A percentile compares a stretch with the other conserved stretches of the same genome.
Evolutionary conservation across 2,329 filamentous ascomycete species (phyloP).

Genomic region (Fusarium gaditjirri): DNA sequence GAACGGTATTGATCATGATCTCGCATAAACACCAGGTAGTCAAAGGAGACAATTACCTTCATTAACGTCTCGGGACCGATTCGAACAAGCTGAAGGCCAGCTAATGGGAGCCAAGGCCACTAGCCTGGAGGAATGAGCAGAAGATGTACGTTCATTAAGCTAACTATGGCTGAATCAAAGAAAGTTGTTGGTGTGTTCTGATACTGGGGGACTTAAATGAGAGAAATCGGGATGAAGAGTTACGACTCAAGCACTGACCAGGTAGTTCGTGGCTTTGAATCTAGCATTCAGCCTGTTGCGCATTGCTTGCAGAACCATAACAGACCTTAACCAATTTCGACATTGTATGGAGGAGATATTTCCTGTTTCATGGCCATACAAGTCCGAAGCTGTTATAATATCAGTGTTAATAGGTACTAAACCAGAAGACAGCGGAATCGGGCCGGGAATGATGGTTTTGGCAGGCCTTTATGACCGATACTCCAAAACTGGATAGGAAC

Average conservation of each 20-base stretch:
- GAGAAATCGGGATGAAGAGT: not conserved
- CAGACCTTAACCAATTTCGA: not conserved
- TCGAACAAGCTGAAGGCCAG: not conserved
- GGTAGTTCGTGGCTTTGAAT: not conserved
- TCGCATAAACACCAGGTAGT: not conserved
- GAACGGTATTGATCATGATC: not conserved
- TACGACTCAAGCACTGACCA: not conserved
- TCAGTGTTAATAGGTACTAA: not conserved
- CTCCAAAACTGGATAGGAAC: not conserved
- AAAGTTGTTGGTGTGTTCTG: not conserved
- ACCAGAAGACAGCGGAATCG: slow-evolving; percentile 10
- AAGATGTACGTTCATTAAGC: not conserved
- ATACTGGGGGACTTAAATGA: not conserved
- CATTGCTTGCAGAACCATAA: not conserved
- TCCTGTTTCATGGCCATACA: not conserved
- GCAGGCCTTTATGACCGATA: not conserved
- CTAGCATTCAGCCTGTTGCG: not conserved
- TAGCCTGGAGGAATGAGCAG: not conserved
- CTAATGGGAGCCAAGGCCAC: not conserved
- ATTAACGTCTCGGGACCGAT: not conserved
- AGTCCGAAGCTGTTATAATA: not conserved
- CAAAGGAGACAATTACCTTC: not conserved
- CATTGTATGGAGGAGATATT: not conserved
- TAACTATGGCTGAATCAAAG: not conserved
- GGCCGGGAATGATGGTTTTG: slow-evolving; percentile 6